Conservation (phyloP, 2,329 filamentous ascomycete species). For the Penicillium sp. region DNA sequence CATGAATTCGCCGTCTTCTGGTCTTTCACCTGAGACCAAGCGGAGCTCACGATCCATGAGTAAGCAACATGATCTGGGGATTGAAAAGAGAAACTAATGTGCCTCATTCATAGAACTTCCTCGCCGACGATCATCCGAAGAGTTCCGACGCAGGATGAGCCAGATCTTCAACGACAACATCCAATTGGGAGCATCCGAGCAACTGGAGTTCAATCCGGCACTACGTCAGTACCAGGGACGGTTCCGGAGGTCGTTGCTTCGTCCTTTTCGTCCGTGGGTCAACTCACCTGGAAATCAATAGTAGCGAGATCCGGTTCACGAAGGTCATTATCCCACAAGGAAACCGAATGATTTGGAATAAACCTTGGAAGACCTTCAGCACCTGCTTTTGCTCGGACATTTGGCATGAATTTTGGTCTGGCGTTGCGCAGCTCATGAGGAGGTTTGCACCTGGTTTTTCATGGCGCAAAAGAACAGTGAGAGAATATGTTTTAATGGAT, state of each 20-base stretch:
- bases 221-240: conserved; percentile 11
- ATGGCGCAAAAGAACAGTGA: neutral
- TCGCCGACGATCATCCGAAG: conserved; percentile 31
- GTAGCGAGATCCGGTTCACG: neutral
- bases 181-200: conserved; percentile 21
- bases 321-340: neutral
- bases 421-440: neutral
- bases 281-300: neutral
- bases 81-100: neutral
- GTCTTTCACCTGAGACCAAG: conserved; percentile 7
- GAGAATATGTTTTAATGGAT: neutral
- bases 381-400: neutral
- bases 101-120: conserved; percentile 13
- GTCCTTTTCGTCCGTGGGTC: conserved; percentile 11
- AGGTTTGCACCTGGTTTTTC: neutral
- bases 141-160: conserved; percentile 34
- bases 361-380: neutral
- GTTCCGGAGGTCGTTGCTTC: conserved; percentile 16
- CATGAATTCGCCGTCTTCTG: neutral
- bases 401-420: neutral
- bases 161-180: conserved; percentile 34
- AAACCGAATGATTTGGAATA: neutral
- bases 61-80: conserved; percentile 6
- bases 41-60: conserved; percentile 12
- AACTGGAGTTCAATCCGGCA: conserved; percentile 24